Conservation (phyloP, 2,329 filamentous ascomycete genomes). For the Botrytis paeoniae region DNA sequence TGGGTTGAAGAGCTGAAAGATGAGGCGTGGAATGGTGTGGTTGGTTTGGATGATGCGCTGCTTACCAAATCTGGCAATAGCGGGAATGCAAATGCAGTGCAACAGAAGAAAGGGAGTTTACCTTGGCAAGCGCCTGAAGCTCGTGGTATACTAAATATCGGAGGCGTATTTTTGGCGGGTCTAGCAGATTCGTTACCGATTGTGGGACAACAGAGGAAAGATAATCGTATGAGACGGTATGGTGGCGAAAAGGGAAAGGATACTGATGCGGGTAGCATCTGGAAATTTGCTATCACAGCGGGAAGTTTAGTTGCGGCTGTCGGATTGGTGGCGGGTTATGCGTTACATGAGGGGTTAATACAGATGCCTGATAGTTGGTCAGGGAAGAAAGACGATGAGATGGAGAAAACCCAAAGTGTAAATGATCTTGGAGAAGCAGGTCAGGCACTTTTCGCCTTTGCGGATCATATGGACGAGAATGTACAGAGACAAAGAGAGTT, state of each 20-base stretch:
- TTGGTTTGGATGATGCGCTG: conserved; percentile 34
- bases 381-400: conserved; percentile 16
- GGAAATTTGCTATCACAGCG: conserved; percentile 29
- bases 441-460: conserved; percentile 30
- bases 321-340: conserved; percentile 36
- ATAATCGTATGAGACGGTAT: conserved; percentile 31
- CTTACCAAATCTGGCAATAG: conserved; percentile 19
- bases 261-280: conserved; percentile 22
- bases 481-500: conserved; percentile 22
- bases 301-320: conserved; percentile 34
- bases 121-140: conserved; percentile 37
- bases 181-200: conserved; percentile 36
- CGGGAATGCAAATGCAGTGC: conserved; percentile 20
- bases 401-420: conserved; percentile 23
- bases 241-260: conserved; percentile 29
- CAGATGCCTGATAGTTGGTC: conserved; percentile 21
- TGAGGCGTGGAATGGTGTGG: conserved; percentile 40
- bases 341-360: conserved; percentile 37
- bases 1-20: conserved; percentile 45
- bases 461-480: conserved; percentile 27
- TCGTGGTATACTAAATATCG: conserved; percentile 31
- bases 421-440: conserved; percentile 34
- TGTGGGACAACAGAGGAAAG: conserved; percentile 32
- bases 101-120: conserved; percentile 26
- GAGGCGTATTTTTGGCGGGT: conserved; percentile 31